Evolutionary conservation across 2,329 filamentous ascomycete species (phyloP), one percentile per base, ranked within the genome.

Genomic region (Rhinocladiella similis): DNA sequence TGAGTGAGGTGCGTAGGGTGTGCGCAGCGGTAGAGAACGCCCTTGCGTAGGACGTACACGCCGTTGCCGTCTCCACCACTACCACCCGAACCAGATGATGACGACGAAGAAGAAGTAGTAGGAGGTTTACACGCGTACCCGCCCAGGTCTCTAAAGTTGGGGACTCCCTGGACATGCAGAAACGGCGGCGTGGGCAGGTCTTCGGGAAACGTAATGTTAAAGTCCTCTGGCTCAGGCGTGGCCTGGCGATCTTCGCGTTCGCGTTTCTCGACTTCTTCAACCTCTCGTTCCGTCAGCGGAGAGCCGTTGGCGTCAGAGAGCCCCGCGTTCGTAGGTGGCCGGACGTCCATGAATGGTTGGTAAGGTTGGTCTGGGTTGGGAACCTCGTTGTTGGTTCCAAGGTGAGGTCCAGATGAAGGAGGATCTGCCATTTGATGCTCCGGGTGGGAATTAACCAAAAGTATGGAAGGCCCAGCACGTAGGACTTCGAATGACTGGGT

Each of bases 111-210:
- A 27, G 38, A 41, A n/a, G 41, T 35, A 43, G 50, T 38, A 16
- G 46, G 53, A 35, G 60, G 54, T 22, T 49, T 22, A 36, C 57
- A 66, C 9, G 78, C 73, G 61, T 85, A 83, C 43, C 84, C 84
- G 60, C 85, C 86, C 22, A 87, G 73, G 67, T 89, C 86, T 53
- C 88, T 81, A 68, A 90, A 85, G 72, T 91, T 90, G 60, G 76
- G 77, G 35, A 90, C 77, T 18, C 86, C 86, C 2, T 78, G 72
- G 33, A 87, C 73, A 51, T 61, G 52, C 50, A 68, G 25, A 58
- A 68, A 67, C 2, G 65, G 65, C 25, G 66, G 64, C 4, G 52
- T 62, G 45, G 63, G 65, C 14, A 66, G 54, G 48, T 63, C 19
- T n/a, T 55, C 36, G 6, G 64, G 64, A 35, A 64, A 62, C 20